Conservation (phyloP, 257 asterid species). For the Dorcoceras hygrometricum region DNA sequence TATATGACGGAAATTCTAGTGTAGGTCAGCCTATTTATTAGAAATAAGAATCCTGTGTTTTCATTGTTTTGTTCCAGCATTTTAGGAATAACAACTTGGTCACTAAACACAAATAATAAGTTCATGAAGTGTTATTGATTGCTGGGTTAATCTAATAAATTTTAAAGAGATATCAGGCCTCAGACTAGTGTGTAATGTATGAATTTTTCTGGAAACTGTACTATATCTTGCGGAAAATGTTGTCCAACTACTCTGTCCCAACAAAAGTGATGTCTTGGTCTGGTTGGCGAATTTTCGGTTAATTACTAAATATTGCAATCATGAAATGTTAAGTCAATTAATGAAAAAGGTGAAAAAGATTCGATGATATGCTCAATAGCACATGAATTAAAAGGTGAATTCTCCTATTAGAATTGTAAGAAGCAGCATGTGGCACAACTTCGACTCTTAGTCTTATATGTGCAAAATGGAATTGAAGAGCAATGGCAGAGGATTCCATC, state of each 20-base stretch:
- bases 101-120: background rate
- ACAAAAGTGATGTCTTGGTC: background rate
- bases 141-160: background rate
- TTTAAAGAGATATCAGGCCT: background rate
- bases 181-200: background rate
- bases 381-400: background rate
- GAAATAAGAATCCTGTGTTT: background rate
- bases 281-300: no score
- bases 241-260: background rate
- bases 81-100: background rate
- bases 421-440: slow-evolving; percentile 63
- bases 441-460: slow-evolving; percentile 59
- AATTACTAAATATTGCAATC: background rate
- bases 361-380: background rate
- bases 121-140: background rate
- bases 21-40: background rate
- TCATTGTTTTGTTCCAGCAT: background rate
- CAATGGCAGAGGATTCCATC: slow-evolving; percentile 85
- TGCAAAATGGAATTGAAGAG: slow-evolving; percentile 81
- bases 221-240: background rate
- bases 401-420: slow-evolving; percentile 53
- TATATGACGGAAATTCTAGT: background rate
- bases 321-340: background rate
- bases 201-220: background rate
- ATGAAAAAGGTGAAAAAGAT: no score